phyloP scores from a whole-genome alignment of 2,329 filamentous ascomycete species.

The Huntiella bhutanensis region DNA sequence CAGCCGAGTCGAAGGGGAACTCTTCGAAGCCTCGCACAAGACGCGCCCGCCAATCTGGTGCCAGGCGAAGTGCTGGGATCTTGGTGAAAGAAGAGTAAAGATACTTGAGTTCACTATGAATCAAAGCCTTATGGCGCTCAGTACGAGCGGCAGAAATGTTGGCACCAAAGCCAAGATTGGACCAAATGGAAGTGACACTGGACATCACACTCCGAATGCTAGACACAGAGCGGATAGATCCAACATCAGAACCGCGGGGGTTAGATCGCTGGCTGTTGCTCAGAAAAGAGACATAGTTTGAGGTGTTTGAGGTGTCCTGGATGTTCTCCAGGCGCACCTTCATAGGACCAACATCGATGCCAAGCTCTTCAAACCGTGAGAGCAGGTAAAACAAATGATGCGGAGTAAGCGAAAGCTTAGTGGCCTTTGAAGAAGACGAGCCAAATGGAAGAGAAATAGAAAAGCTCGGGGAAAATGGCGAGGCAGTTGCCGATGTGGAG shows the following conservation, averaged over 20 bases:
- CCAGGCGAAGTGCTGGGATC: slow-evolving; percentile 74
- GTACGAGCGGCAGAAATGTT: slow-evolving; percentile 64
- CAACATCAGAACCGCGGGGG: slow-evolving; percentile 61
- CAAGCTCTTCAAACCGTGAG: slow-evolving; percentile 83
- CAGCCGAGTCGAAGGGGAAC: slow-evolving; percentile 93
- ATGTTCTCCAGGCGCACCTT: slow-evolving; percentile 90
- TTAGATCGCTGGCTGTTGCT: slow-evolving; percentile 65
- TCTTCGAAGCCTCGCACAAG: slow-evolving; percentile 89
- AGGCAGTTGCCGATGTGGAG: slow-evolving; percentile 47
- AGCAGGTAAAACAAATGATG: slow-evolving; percentile 95
- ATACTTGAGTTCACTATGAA: slow-evolving; percentile 81
- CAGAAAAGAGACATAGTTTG: slow-evolving; percentile 92
- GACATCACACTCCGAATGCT: slow-evolving; percentile 97
- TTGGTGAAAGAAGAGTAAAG: slow-evolving; percentile 97
- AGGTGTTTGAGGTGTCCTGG: slow-evolving; percentile 66
- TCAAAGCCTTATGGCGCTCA: slow-evolving; percentile 72
- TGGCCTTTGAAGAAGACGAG: slow-evolving; percentile 69
- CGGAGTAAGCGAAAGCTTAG: slow-evolving; percentile 79
- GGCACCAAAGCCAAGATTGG: slow-evolving; percentile 64
- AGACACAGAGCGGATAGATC: slow-evolving; percentile 86
- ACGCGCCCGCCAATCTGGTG: slow-evolving; percentile 81
- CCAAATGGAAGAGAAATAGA: slow-evolving; percentile 76
- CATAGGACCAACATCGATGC: slow-evolving; percentile 84
- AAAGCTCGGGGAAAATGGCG: slow-evolving; percentile 63
- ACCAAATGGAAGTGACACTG: slow-evolving; percentile 85